Base-by-base conservation (phyloP, 2,329 filamentous ascomycete genomes). In the Hypomyces rosellus region DNA sequence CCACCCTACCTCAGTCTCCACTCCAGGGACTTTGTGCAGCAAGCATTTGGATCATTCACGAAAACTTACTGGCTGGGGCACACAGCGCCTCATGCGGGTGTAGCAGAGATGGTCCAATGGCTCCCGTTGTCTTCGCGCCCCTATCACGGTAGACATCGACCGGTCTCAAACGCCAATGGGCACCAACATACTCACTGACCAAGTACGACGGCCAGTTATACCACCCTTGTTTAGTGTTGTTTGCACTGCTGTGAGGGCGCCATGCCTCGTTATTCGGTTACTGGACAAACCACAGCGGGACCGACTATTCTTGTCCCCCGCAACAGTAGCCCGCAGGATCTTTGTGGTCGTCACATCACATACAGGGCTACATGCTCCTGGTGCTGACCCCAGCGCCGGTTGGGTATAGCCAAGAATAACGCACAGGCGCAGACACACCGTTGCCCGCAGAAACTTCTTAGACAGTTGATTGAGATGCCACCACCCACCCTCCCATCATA, bases 401-500 rank as follows among this genome's bases (percentile, higher is more conserved):
- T 46, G 47, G 50, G 50, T 45, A 42, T 33, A 48, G 40, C 45
- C 45, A 36, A 45, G 34, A 25, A 40, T 39, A 44, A 50, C 50
- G 42, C 47, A 48, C 46, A 52, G 48, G 38, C 48, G 45, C 52
- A 40, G 43, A 50, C 40, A 50, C 42, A 46, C 46, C 45, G 25
- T 49, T 37, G 50, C 43, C 43, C 46, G 46, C 44, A 54, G 37
- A 38, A 48, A 46, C 50, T 52, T 36, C n/a, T 16, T 30, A 13
- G 47, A 30, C 18, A 44, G 46, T 42, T 42, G 37, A 25, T 38
- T 46, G 38, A 46, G 34, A 49, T 45, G 45, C 50, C 33, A 40
- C 53, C 51, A 46, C 18, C 25, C 18, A 45, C 40, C 49, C 40
- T 43, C 34, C 15, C 20, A 34, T 42, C 48, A 66, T 76, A 76